phyloP scores from a whole-genome alignment of 2,329 filamentous ascomycete genomes.

The Aaosphaeria arxii region DNA sequence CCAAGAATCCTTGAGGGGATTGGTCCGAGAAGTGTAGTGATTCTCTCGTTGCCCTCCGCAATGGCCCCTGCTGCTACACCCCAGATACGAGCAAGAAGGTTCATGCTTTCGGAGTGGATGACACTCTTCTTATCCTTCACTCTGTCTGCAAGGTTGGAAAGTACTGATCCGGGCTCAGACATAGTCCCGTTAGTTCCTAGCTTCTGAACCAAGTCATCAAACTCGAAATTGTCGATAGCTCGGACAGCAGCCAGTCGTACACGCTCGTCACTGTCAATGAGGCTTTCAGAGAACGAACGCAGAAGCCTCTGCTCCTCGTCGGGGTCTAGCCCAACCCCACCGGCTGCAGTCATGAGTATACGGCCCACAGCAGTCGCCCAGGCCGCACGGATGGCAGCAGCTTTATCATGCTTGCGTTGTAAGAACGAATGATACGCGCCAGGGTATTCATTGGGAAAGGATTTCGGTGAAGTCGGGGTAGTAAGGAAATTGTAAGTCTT shows the following conservation, averaged over 20 bases:
- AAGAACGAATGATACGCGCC: conserved; percentile 81
- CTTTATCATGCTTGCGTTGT: conserved; percentile 82
- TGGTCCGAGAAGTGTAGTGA: conserved; percentile 70
- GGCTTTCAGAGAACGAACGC: conserved; percentile 70
- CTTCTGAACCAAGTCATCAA: conserved; percentile 77
- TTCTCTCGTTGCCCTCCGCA: conserved; percentile 73
- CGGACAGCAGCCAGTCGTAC: conserved; percentile 88
- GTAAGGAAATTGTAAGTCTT: conserved; percentile 62
- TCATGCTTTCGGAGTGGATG: conserved; percentile 85
- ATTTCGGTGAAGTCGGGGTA: conserved; percentile 80
- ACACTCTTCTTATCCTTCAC: conserved; percentile 80
- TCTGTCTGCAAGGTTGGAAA: conserved; percentile 79
- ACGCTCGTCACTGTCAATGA: conserved; percentile 85
- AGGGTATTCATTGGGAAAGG: conserved; percentile 80
- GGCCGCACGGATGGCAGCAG: conserved; percentile 72
- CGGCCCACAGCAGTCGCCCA: conserved; percentile 84
- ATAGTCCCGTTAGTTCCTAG: conserved; percentile 75
- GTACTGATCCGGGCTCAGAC: conserved; percentile 70
- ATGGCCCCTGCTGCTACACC: conserved; percentile 89
- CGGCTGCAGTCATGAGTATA: conserved; percentile 87
- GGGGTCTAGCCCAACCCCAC: conserved; percentile 80
- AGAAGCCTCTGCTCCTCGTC: conserved; percentile 78
- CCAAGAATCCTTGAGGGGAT: conserved; percentile 85
- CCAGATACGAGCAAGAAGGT: conserved; percentile 81
- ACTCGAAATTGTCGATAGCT: conserved; percentile 75